Evolutionary conservation across 2,329 filamentous ascomycete genomes (phyloP).

Genomic region (Neofusicoccum umdonicola): DNA sequence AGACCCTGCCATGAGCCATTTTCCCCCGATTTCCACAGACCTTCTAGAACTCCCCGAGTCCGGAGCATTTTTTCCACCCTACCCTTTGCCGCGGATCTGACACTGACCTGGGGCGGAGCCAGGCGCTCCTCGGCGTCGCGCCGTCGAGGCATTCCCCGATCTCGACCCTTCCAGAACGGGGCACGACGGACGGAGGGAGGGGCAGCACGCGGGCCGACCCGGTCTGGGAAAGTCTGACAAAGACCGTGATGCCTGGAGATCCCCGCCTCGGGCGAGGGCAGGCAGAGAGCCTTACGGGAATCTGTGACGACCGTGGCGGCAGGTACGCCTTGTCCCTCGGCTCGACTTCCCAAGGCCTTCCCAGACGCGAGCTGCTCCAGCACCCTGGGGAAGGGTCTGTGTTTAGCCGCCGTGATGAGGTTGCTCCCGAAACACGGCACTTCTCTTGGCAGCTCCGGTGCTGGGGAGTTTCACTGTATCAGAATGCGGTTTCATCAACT

Average conservation of each 20-base stretch:
- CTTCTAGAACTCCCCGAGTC: not conserved
- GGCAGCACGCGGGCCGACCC: constrained; percentile 3
- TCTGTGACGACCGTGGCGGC: not conserved
- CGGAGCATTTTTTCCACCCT: not conserved
- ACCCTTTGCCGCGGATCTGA: not conserved
- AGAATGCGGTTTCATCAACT: constrained; percentile 1
- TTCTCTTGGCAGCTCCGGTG: not conserved
- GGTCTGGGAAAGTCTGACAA: not conserved
- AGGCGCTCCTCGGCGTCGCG: too few species aligned
- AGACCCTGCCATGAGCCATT: constrained; percentile 3
- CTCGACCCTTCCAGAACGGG: not conserved
- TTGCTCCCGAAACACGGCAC: constrained; percentile 1
- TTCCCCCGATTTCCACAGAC: not conserved
- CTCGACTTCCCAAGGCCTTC: not conserved
- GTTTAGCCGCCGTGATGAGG: not conserved
- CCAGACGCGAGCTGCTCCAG: not conserved
- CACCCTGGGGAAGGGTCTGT: not conserved
- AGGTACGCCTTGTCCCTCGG: constrained; percentile 1
- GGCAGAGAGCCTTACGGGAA: not conserved
- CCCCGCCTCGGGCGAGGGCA: not conserved
- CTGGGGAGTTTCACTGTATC: not conserved
- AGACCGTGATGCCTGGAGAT: not conserved
- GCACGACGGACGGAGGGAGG: too few species aligned
- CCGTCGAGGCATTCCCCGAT: not conserved
- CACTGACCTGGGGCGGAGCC: not conserved